Evolutionary conservation across 805 yeast species (phyloP), one percentile per base, ranked within the genome.

Genomic region (Saccharomycopsis microspora): DNA sequence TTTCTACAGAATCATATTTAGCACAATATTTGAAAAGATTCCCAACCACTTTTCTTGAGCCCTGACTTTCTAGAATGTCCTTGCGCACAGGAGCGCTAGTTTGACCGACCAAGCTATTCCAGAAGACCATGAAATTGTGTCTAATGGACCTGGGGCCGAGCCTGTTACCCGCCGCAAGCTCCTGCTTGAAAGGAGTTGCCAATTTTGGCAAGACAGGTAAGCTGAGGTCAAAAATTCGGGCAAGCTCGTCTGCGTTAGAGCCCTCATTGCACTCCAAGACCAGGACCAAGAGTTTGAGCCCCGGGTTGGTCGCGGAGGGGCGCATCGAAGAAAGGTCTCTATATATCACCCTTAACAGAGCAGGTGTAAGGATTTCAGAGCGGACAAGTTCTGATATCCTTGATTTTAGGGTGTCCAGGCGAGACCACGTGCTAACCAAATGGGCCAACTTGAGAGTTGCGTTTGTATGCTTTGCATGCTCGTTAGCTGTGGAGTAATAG

Each of bases 211-310:
- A 64, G 4, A 72, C 70, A 27, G 80, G 70, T 32, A 81, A 62
- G 3, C 79, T 66, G 46, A 86, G 69, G 63, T 89, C 96, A 58
- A 89, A 84, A 41, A 69, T 61, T 10, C 80, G 75, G 34, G 80
- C 58, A 19, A 89, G 74, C 5, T 75, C 80, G 45, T 75, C 80
- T 2, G 79, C 61, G 43, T 75, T 60, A 2, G 67, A 62, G 1
- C 81, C 78, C 30, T 72, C 64, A 42, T 72, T 68, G 55, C 70
- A 78, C 1, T 61, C 53, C 4, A 78, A 70, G 31, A 82, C 67
- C 42, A 74, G 72, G 19, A 64, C 65, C 54, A 90, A 60, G 6
- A 88, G 56, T 40, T 73, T 62, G n/a, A 87, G 60, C 3, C 74
- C 70, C 1, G 93, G 83, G 46, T 75, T 77, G 0, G 89, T 77